phyloP scores from a whole-genome alignment of 192 early-diverging fungal species.

The Gorgonomyces haynaldii region DNA sequence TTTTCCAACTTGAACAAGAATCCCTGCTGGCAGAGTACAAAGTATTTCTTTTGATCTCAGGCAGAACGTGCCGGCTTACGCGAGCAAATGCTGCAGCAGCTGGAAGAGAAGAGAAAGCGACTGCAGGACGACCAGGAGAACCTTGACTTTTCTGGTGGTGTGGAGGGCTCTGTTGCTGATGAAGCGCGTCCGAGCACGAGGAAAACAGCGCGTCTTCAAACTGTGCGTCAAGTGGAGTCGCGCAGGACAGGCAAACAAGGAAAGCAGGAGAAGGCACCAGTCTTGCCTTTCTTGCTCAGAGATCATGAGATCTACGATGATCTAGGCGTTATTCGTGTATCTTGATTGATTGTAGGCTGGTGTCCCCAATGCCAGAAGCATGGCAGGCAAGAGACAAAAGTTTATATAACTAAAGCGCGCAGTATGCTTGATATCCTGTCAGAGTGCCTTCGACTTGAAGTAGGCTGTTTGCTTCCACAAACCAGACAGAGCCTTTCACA shows the following conservation, averaged over 20 bases:
- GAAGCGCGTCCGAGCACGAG: neutral
- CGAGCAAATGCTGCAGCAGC: constrained; percentile 60
- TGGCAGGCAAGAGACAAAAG: too few relatives aligned
- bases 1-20: constrained; percentile 47
- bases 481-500: too few relatives aligned
- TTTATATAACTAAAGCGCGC: too few relatives aligned
- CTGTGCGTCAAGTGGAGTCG: too few relatives aligned
- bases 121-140: constrained; percentile 77
- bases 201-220: neutral
- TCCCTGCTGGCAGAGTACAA: constrained; percentile 55
- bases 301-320: constrained; percentile 7
- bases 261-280: neutral
- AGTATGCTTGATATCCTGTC: too few relatives aligned
- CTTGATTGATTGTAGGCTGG: neutral
- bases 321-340: constrained; percentile 1
- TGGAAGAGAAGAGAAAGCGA: constrained; percentile 67
- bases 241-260: neutral
- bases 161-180: neutral
- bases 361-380: neutral
- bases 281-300: neutral
- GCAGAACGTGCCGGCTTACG: constrained; percentile 55
- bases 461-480: too few relatives aligned
- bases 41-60: constrained; percentile 25
- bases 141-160: constrained; percentile 43
- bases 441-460: too few relatives aligned